Conservation (phyloP, 805 yeast genomes). For the Teunomyces aglyptinius region DNA sequence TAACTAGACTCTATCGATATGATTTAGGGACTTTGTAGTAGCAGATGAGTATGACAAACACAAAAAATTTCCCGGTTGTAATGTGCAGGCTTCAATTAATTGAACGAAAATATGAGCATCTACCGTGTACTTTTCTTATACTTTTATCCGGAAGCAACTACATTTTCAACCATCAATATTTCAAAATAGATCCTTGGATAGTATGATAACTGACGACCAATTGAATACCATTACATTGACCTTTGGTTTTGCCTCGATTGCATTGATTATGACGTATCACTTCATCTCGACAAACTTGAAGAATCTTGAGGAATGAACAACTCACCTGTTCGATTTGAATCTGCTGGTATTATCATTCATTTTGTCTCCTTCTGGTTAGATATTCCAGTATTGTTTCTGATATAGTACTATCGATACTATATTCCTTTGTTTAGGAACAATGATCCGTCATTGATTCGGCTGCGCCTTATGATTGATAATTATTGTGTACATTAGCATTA, state of each 20-base stretch:
- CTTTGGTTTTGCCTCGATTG: slow-evolving; percentile 71
- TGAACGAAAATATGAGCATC: not conserved
- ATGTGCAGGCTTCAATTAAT: not conserved
- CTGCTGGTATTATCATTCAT: too few species aligned
- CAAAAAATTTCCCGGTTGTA: not conserved
- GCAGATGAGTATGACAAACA: not conserved
- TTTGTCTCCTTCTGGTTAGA: too few species aligned
- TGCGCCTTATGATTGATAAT: not conserved
- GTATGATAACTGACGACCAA: slow-evolving; percentile 83
- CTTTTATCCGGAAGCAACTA: not conserved
- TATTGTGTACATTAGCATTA: not conserved
- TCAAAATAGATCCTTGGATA: not conserved
- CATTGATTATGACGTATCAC: slow-evolving; percentile 71
- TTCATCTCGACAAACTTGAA: slow-evolving; percentile 52
- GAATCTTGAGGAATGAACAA: slow-evolving; percentile 6
- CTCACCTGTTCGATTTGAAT: too few species aligned
- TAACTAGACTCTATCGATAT: not conserved
- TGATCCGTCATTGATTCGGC: not conserved
- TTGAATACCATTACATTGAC: slow-evolving; percentile 68
- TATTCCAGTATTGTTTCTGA: too few species aligned
- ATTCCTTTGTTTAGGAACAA: not conserved
- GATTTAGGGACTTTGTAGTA: too few species aligned
- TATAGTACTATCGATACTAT: too few species aligned
- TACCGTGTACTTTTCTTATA: not conserved
- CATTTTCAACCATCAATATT: not conserved